A percentile compares a stretch with the other conserved stretches of the same genome.
These are phyloP conservation scores for Elongisporangium anandrum DNA, from an alignment of 352 stramenopile species.

Conservation along the genomic window DNA sequence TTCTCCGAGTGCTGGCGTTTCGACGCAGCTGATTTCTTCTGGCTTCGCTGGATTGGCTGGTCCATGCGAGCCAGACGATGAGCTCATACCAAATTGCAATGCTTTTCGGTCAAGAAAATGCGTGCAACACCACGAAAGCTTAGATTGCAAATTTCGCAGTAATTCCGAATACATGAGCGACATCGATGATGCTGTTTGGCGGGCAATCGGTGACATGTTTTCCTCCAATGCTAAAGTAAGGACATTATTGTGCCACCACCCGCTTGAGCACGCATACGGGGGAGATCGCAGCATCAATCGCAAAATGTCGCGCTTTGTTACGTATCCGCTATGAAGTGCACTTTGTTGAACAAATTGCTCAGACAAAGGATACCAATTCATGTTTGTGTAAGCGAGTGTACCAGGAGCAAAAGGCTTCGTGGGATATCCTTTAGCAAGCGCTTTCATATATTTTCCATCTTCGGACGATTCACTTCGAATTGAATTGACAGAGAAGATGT, in stretches of 20 bases:
- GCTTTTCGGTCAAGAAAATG: slow-evolving; percentile 39
- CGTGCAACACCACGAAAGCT: slow-evolving; percentile 40
- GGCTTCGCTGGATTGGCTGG: slow-evolving; percentile 25
- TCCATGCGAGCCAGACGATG: slow-evolving; percentile 6
- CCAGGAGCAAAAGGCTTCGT: slow-evolving; percentile 1
- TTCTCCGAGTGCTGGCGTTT: slow-evolving; percentile 58
- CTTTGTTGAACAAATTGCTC: slow-evolving; percentile 79
- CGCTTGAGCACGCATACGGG: slow-evolving; percentile 38
- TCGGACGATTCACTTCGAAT: slow-evolving; percentile 31
- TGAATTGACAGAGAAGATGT: slow-evolving; percentile 70
- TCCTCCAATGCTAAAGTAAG: slow-evolving; percentile 17
- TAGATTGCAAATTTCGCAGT: slow-evolving; percentile 50
- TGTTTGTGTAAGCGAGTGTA: slow-evolving; percentile 22
- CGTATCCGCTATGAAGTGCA: slow-evolving; percentile 52
- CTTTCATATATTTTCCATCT: slow-evolving; percentile 16
- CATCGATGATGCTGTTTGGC: slow-evolving; percentile 72
- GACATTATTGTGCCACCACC: slow-evolving; percentile 64
- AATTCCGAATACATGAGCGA: slow-evolving; percentile 74
- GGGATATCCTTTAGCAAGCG: slow-evolving; percentile 9
- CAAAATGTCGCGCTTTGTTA: slow-evolving; percentile 81
- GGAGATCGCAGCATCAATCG: slow-evolving; percentile 57
- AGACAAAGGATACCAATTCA: slow-evolving; percentile 77
- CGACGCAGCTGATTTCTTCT: slow-evolving; percentile 60
- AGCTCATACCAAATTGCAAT: slow-evolving; percentile 57
- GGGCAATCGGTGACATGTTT: slow-evolving; percentile 12